phyloP scores from a whole-genome alignment of 495 filamentous ascomycete genomes.

The Peziza echinospora region DNA sequence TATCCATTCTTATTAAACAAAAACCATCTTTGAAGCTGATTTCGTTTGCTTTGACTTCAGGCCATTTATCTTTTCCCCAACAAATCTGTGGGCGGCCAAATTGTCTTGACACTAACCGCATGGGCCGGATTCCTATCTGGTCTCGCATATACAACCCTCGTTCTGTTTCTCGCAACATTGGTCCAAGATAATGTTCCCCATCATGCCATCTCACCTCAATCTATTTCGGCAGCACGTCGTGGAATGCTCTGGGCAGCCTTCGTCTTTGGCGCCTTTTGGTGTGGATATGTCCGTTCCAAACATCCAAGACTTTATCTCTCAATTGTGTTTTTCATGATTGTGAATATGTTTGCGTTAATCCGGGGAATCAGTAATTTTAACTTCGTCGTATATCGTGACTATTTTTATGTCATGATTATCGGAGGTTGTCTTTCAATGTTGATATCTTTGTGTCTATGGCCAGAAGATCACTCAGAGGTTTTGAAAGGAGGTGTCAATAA shows the following conservation, averaged over 20 bases:
- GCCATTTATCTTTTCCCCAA: conserved; percentile 18
- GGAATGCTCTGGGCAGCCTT: conserved; percentile 11
- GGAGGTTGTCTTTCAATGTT: conserved; percentile 13
- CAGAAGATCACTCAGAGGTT: conserved; percentile 16
- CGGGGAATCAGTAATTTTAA: conserved; percentile 13
- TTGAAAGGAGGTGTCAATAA: conserved; percentile 5
- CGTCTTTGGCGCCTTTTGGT: conserved; percentile 5
- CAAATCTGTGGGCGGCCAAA: conserved; percentile 16
- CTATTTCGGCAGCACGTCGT: conserved; percentile 9
- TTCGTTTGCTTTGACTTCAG: conserved; percentile 4
- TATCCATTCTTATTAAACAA: not conserved
- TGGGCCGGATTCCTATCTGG: conserved; percentile 8
- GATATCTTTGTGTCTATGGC: conserved; percentile 11
- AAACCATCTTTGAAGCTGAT: not conserved
- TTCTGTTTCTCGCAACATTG: conserved; percentile 9
- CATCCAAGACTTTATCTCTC: conserved; percentile 12
- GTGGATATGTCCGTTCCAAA: conserved; percentile 18
- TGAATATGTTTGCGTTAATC: conserved; percentile 20
- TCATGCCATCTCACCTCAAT: not conserved
- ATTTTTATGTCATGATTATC: conserved; percentile 15
- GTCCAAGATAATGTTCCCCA: too few species aligned
- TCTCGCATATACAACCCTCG: conserved; percentile 14
- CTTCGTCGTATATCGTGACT: conserved; percentile 7
- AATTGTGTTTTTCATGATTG: conserved; percentile 14
- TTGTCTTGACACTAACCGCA: conserved; percentile 11